Base-by-base conservation (phyloP, 1,284 basidiomycete species). In the Microbotryum saponariae region DNA sequence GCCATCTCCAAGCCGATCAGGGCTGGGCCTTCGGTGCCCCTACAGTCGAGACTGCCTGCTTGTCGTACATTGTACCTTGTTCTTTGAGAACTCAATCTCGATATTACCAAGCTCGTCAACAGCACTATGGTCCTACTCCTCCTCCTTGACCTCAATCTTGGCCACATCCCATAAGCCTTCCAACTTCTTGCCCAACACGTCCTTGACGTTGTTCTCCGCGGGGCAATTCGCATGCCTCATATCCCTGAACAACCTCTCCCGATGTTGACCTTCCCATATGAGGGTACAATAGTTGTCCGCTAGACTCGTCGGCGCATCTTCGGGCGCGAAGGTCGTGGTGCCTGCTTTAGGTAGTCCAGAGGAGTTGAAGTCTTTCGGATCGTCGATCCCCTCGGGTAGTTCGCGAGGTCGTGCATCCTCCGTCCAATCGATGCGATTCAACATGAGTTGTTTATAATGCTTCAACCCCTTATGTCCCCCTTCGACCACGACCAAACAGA, bases 141-240 rank as follows among this genome's bases (percentile, higher is more conserved):
- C 67, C 23, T 59, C 64, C 56, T 61, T 62, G 25, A 42, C 62
- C 21, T 64, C 62, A 2, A 49, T 58, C 83, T 92, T 96, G 42
- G 91, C 86, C 74, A 90, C 82, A 75, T 97, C 94, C 93, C 93
- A 97, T 74, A 91, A 89, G 0, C 89, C 87, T 48, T 86, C 85
- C 76, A 91, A 76, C 78, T 86, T 89, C 62, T 82, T 79, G 0
- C 91, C 92, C 45, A 97, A 79, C 56, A 83, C 80, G 71, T 96
- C 91, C 76, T 89, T 89, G 8, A 90, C 94, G 52, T 84, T 80
- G 25, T 80, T 77, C 75, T 98, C 94, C 7, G 86, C 88, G 53
- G 91, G 90, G 68, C 88, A 91, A 62, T 84, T 86, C 76, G 85
- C 86, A 44, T 87, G 85, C 72, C 86, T 87, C 77, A 96, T 93